Base-by-base conservation (phyloP, 169 alveolate species). In the Plasmodium vivax region DNA sequence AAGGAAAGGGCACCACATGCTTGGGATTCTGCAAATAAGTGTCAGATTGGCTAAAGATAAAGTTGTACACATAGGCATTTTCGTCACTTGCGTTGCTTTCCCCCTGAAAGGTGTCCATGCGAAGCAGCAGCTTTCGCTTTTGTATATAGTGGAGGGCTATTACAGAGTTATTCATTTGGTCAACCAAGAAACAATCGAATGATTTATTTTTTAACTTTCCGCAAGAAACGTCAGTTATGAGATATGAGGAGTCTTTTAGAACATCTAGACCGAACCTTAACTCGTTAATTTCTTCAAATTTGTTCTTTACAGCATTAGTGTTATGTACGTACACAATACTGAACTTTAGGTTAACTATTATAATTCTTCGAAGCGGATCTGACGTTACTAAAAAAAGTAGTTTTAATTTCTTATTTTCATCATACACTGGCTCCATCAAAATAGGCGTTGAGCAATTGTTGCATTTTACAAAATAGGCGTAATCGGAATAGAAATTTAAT, bases 401-500 rank as follows among this genome's bases (percentile, higher is more conserved):
- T 56, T 75, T 62, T 75, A 85, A 30, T 16, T 54, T 75, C 80
- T 68, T 75, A n/a, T 85, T 85, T 74, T 85, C 93, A 85, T 85
- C 87, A 85, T 85, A 85, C 41, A 85, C 58, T 75, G 93, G 93
- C 77, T 85, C 85, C 93, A 85, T 85, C 85, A 85, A 54, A 85
- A 85, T 85, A 77, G 93, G 93, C 16, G 80, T 36, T 43, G 62
- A 45, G 81, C 93, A 85, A 30, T 74, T 47, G 68, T 85, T 87
- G 68, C 93, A 85, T 77, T 47, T 74, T 85, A 3, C 68, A 85
- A 75, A 74, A 75, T 77, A 47, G 80, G 84, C 83, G 77, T 54
- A 85, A 85, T 85, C 93, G 71, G 38, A 77, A 77, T 68, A 85
- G 71, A 54, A 74, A 12, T 45, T 23, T 85, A 85, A 75, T 85